Conservation (phyloP, 1,284 basidiomycete genomes). For the Takashimella koratensis region DNA sequence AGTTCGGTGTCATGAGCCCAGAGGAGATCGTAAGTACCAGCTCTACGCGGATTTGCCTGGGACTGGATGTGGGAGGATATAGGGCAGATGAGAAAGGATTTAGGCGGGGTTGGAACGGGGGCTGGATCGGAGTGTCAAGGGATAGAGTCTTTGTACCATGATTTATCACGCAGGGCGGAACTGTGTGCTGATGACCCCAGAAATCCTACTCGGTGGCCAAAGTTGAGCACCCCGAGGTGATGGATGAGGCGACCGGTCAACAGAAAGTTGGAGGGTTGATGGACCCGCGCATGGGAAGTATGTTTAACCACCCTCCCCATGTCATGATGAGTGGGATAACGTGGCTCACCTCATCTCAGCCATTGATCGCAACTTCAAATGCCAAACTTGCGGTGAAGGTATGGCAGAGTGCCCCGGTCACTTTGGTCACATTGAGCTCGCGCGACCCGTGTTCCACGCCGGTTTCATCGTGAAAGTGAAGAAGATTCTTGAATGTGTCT, state of each 20-base stretch:
- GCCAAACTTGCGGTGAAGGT: conserved; percentile 98
- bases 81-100: not conserved
- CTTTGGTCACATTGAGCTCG: conserved; percentile 97
- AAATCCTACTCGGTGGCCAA: conserved; percentile 98
- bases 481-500: conserved; percentile 98
- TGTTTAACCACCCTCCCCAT: conserved; percentile 18
- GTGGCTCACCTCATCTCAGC: conserved; percentile 45
- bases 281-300: conserved; percentile 93
- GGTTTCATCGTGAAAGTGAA: conserved; percentile 99
- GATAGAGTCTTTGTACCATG: too few relatives aligned
- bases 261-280: conserved; percentile 90
- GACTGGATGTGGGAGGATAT: not conserved
- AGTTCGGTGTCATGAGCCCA: conserved; percentile 99
- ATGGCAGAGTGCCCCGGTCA: conserved; percentile 98
- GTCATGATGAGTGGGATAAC: conserved; percentile 5
- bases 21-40: conserved; percentile 86
- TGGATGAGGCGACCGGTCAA: conserved; percentile 87
- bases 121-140: too few relatives aligned
- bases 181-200: conserved; percentile 51
- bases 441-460: conserved; percentile 92
- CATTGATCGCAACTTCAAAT: conserved; percentile 99
- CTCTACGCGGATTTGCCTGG: not conserved
- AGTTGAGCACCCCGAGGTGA: conserved; percentile 96
- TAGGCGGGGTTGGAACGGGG: not conserved
- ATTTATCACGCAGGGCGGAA: not conserved